A percentile compares a stretch with the other conserved stretches of the same genome.
phyloP scores from a whole-genome alignment of 2,329 filamentous ascomycete genomes.

The Monilinia vaccinii-corymbosi region DNA sequence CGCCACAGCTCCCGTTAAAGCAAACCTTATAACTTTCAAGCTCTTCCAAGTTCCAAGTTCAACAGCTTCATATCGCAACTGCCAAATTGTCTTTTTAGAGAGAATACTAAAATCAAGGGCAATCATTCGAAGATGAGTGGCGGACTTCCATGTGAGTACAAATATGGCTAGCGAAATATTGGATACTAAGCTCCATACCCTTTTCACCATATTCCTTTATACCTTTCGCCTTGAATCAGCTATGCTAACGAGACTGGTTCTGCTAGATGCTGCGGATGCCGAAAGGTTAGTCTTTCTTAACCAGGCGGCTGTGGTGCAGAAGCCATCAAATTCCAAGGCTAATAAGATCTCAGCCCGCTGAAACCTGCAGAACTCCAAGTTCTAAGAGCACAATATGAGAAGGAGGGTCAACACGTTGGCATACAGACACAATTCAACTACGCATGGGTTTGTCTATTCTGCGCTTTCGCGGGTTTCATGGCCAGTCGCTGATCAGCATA shows the following conservation, averaged over 20 bases:
- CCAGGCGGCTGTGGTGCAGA: not conserved
- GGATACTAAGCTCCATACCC: conserved; percentile 22
- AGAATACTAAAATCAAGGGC: conserved; percentile 1
- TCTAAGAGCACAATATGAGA: conserved; percentile 88
- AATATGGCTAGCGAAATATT: conserved; percentile 16
- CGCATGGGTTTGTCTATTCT: conserved; percentile 65
- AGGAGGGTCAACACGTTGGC: conserved; percentile 93
- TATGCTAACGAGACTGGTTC: conserved; percentile 25
- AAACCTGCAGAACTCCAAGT: conserved; percentile 90
- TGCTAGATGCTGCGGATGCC: conserved; percentile 87
- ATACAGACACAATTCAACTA: conserved; percentile 99
- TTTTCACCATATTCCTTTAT: conserved; percentile 21
- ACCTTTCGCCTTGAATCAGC: conserved; percentile 21
- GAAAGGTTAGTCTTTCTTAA: conserved; percentile 61
- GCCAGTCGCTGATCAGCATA: conserved; percentile 31
- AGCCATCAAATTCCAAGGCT: conserved; percentile 5
- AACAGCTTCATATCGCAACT: conserved; percentile 15
- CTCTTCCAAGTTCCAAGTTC: not conserved
- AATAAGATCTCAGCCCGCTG: conserved; percentile 55
- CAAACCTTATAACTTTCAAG: conserved; percentile 8
- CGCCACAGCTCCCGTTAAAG: conserved; percentile 11
- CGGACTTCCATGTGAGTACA: conserved; percentile 31
- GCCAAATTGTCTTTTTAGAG: conserved; percentile 3
- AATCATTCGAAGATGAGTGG: conserved; percentile 23
- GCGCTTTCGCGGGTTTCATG: not conserved